phyloP scores from a whole-genome alignment of 2,329 filamentous ascomycete genomes.

The Aspergillus neoniger region DNA sequence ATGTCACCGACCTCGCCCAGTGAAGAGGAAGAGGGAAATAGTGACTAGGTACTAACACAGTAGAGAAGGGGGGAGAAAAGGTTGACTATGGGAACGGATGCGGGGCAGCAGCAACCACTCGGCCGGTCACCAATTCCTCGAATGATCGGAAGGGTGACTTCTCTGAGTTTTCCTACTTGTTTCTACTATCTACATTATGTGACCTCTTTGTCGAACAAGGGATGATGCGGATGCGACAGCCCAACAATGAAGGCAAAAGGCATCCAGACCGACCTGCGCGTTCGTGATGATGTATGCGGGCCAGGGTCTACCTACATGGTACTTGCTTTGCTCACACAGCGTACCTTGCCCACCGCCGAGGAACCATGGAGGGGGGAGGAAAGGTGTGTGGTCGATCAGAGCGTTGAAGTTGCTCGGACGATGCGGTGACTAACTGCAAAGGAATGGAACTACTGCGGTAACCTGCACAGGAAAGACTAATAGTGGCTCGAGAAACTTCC shows the following conservation, averaged over 20 bases:
- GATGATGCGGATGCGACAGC: not conserved
- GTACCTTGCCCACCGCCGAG: not conserved
- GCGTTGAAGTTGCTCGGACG: constrained; percentile 8
- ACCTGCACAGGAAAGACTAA: constrained; percentile 12
- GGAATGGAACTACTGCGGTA: constrained; percentile 11
- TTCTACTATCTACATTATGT: not conserved
- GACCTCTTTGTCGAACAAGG: not conserved
- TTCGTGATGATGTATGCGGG: not conserved
- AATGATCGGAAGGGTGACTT: not conserved
- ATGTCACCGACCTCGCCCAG: constrained; percentile 8
- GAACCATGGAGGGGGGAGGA: not conserved
- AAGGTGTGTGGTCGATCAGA: not conserved
- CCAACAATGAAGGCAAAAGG: constrained; percentile 5
- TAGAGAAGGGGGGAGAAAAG: not conserved
- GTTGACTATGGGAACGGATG: constrained; percentile 15
- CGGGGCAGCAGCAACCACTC: constrained; percentile 14
- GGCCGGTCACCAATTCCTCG: constrained; percentile 2
- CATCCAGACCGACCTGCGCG: not conserved
- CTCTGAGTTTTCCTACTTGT: not conserved
- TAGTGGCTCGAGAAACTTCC: constrained; percentile 3
- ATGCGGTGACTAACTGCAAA: constrained; percentile 4
- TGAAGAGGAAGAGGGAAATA: not conserved
- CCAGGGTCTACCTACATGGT: not conserved
- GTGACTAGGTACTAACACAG: too few relatives aligned
- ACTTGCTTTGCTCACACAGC: not conserved